Base-by-base conservation (phyloP, 2,329 filamentous ascomycete species). In the Tolypocladium inflatum region DNA sequence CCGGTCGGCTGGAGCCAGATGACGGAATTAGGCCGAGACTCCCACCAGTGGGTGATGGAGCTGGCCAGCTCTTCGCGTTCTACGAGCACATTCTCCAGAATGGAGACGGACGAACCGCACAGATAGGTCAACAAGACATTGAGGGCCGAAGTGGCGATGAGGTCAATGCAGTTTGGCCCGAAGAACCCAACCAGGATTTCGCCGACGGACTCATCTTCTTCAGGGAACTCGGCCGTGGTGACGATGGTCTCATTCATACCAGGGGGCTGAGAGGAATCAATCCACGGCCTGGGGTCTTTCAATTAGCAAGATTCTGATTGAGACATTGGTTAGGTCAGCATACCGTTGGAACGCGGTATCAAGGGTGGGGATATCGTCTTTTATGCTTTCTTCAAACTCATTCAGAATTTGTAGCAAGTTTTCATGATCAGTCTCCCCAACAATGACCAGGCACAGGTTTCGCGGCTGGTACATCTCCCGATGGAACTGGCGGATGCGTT, bases 401-500 rank as follows among this genome's bases (percentile, higher is more conserved):
- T 96, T 90, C 39, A 99, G 76, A 53, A 95, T 91, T 38, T 87
- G 75, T 26, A 97, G 76, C 59, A 99, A 80, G 66, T 95, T 81
- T 0, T 83, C 76, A 68, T 97, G 90, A 67, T 97, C 86, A 2
- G 96, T 85, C 71, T 97, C 91, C 50, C 94, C 94, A n/a, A 95
- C 88, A 59, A 99, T 85, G 33, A 97, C 83, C 35, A 99, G 76
- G 63, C 92, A 95, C 60, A 99, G 78, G 67, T 99, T 99, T 70
- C 92, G 93, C 3, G 94, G 94, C 70, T 97, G 93, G 68, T 99
- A 99, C 93, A 99, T 97, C 63, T 92, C 89, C 61, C 86, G 86
- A 72, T 99, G 94, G 67, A 97, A 99, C 59, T 87, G 85, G n/a
- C 94, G 87, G 63, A 99, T 99, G 43, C 91, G 86, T 56, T 97